Percentiles rank a stretch among this genome's conserved stretches.
Conservation (phyloP, 257 asterid species). For the Hygrophila difformis region DNA sequence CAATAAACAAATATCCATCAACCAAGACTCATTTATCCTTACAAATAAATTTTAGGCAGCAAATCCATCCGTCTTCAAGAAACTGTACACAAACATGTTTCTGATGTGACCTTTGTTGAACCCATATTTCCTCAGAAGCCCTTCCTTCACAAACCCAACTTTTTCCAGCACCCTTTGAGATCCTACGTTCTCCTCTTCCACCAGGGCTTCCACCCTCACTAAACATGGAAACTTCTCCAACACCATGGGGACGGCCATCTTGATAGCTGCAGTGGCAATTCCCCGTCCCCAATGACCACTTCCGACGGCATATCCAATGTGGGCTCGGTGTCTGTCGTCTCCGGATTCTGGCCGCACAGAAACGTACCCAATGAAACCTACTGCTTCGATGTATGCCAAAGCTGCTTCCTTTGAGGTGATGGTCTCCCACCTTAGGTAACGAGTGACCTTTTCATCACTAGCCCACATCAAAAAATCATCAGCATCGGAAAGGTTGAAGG, state of each 20-base stretch:
- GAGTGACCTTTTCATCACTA: slow-evolving; percentile 43
- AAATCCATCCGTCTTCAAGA: slow-evolving; percentile 32
- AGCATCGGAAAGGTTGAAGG: slow-evolving; percentile 45
- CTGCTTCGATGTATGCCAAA: slow-evolving; percentile 28
- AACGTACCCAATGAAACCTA: slow-evolving; percentile 58
- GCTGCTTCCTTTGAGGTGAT: slow-evolving; percentile 48
- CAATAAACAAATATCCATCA: too few species aligned
- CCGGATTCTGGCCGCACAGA: slow-evolving; percentile 44
- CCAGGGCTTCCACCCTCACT: slow-evolving; percentile 66
- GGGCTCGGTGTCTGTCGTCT: slow-evolving; percentile 52
- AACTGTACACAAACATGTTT: slow-evolving; percentile 53
- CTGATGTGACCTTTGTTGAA: slow-evolving; percentile 57
- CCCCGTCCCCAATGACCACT: slow-evolving; percentile 52
- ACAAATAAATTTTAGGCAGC: neutral
- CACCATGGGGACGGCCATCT: slow-evolving; percentile 34
- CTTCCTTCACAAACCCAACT: slow-evolving; percentile 57
- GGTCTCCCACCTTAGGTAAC: slow-evolving; percentile 48
- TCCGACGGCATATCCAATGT: slow-evolving; percentile 46
- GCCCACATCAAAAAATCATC: slow-evolving; percentile 61
- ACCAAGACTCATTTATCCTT: too few species aligned
- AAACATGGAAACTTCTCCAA: slow-evolving; percentile 32
- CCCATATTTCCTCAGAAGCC: slow-evolving; percentile 49
- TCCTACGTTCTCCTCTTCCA: slow-evolving; percentile 56
- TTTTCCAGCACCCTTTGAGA: slow-evolving; percentile 60
- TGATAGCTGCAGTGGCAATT: slow-evolving; percentile 39